phyloP scores from a whole-genome alignment of 2,329 filamentous ascomycete species.

The Phyllosticta capitalensis region DNA sequence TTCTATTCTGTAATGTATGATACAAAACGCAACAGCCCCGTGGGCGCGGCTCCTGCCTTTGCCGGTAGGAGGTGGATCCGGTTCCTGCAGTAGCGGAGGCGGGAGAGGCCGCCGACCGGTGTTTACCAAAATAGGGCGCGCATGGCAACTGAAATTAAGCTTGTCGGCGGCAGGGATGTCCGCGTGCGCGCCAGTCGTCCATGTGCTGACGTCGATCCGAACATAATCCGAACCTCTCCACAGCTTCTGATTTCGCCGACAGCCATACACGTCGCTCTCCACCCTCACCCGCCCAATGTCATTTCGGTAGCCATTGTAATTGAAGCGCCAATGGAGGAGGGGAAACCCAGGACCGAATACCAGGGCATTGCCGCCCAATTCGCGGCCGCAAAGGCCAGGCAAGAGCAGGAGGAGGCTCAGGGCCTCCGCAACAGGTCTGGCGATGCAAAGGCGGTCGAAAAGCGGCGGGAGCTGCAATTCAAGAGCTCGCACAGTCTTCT shows the following conservation, averaged over 20 bases:
- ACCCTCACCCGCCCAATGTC: neutral
- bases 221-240: neutral
- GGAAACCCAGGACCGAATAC: conserved; percentile 23
- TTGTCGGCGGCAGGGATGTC: neutral
- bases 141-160: neutral
- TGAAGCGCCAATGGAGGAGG: conserved; percentile 25
- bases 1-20: conserved; percentile 35
- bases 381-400: conserved; percentile 25
- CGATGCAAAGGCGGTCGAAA: conserved; percentile 26
- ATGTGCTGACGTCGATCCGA: neutral
- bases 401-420: conserved; percentile 23
- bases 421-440: conserved; percentile 19
- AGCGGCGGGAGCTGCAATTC: conserved; percentile 39
- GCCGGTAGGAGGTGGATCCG: neutral
- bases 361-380: conserved; percentile 28
- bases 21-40: conserved; percentile 13
- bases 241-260: conserved; percentile 6
- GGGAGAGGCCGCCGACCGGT: neutral
- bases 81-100: neutral
- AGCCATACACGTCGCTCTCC: neutral
- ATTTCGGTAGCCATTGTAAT: neutral
- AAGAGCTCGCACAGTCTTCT: conserved; percentile 44
- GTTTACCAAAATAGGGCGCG: neutral
- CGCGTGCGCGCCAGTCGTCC: neutral
- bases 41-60: too few species aligned